Conservation (phyloP, 2,329 filamentous ascomycete species). For the Fusarium foetens region DNA sequence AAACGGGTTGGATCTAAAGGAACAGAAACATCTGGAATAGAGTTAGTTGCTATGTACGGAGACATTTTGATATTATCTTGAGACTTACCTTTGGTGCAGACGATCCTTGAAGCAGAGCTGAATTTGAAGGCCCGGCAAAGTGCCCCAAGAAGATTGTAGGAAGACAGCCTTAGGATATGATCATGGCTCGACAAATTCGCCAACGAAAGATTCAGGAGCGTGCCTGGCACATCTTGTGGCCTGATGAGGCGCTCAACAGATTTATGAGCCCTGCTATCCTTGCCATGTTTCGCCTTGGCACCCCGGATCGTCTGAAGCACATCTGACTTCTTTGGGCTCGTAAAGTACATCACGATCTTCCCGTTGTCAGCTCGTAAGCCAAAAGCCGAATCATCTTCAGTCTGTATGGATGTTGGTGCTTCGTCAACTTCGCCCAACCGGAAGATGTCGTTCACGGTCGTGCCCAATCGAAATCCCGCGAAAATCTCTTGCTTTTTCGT, state of each 20-base stretch:
- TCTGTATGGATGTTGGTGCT: constrained; percentile 70
- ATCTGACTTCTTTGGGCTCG: constrained; percentile 71
- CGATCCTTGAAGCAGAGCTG: constrained; percentile 67
- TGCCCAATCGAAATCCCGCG: constrained; percentile 68
- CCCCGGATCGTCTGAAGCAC: constrained; percentile 71
- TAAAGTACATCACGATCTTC: constrained; percentile 78
- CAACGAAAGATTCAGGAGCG: constrained; percentile 72
- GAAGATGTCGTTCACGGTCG: constrained; percentile 76
- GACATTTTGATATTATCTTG: neutral
- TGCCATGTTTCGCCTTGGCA: constrained; percentile 72
- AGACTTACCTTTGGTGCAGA: constrained; percentile 68
- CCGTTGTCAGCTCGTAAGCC: constrained; percentile 74
- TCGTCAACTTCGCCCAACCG: constrained; percentile 74
- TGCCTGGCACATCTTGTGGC: constrained; percentile 76
- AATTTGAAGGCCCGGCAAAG: constrained; percentile 76
- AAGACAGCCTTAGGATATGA: constrained; percentile 68
- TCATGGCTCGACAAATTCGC: constrained; percentile 73
- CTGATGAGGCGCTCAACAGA: constrained; percentile 72
- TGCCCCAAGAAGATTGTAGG: constrained; percentile 74
- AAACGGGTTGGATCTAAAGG: constrained; percentile 72
- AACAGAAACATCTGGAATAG: constrained; percentile 65
- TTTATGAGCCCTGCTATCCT: constrained; percentile 69
- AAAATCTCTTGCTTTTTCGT: constrained; percentile 75
- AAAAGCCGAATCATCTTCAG: constrained; percentile 74
- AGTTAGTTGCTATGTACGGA: neutral